These are phyloP conservation scores for Talaromyces sp. DNA, from an alignment of 2,329 filamentous ascomycete species.

Conservation along the genomic window DNA sequence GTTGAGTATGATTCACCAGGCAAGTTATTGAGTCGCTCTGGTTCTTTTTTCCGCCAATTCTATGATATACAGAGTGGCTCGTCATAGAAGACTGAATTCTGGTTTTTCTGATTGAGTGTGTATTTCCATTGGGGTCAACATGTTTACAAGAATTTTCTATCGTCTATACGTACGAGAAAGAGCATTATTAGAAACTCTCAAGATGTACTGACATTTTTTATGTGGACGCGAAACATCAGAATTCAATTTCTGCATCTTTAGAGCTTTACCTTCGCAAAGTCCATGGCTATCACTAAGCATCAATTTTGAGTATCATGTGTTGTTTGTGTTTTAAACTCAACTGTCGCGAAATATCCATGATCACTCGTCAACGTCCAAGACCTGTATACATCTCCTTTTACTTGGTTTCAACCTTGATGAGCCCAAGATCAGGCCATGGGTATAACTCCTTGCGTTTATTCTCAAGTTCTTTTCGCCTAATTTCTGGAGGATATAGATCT, in stretches of 20 bases:
- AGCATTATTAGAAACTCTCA: not conserved
- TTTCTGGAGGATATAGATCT: no score
- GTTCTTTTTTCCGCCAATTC: constrained; percentile 30
- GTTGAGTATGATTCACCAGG: constrained; percentile 36
- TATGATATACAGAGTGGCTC: not conserved
- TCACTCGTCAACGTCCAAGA: not conserved
- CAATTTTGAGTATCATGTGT: no score
- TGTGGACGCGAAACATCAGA: not conserved
- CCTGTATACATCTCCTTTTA: not conserved
- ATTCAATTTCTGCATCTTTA: not conserved
- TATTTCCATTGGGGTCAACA: no score
- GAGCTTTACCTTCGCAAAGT: no score
- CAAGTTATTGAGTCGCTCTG: constrained; percentile 28
- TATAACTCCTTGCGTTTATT: constrained; percentile 6
- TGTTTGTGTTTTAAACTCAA: not conserved
- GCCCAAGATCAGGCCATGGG: not conserved
- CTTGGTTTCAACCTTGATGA: constrained; percentile 11
- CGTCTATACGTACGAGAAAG: not conserved
- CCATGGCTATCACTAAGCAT: no score
- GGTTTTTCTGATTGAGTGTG: not conserved
- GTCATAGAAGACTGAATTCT: not conserved
- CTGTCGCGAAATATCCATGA: not conserved
- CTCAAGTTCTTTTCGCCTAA: no score
- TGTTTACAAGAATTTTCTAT: not conserved
- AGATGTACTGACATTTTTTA: not conserved